These are phyloP conservation scores for Cyclostephanos invisitatus DNA, from an alignment of 108 stramenopile species.

Conservation along the genomic window DNA sequence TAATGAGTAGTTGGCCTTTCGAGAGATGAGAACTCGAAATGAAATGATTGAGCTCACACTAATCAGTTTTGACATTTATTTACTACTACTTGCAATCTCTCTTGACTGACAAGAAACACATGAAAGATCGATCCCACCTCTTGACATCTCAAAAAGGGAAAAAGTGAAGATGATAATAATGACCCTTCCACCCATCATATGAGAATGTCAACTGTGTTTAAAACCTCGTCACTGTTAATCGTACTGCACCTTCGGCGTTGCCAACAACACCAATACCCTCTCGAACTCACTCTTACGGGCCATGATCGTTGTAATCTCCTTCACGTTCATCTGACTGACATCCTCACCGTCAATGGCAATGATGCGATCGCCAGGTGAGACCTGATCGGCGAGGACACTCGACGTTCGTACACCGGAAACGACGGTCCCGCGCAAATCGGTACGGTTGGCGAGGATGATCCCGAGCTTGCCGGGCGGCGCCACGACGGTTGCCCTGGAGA, in stretches of 20 bases:
- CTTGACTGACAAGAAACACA: too few species aligned
- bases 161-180: too few species aligned
- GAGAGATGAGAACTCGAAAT: too few species aligned
- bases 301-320: slow-evolving; percentile 91
- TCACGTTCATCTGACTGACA: slow-evolving; percentile 87
- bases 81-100: too few species aligned
- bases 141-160: too few species aligned
- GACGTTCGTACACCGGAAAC: slow-evolving; percentile 87
- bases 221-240: slow-evolving; percentile 21
- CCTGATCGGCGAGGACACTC: slow-evolving; percentile 71
- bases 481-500: slow-evolving; percentile 67
- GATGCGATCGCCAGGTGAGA: slow-evolving; percentile 85
- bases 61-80: too few species aligned
- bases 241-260: slow-evolving; percentile 46
- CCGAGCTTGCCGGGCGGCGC: slow-evolving; percentile 90
- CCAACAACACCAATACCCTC: slow-evolving; percentile 70
- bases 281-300: slow-evolving; percentile 86
- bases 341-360: slow-evolving; percentile 91
- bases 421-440: slow-evolving; percentile 85
- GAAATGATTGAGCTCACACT: too few species aligned
- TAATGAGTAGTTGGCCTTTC: too few species aligned
- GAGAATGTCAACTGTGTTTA: neutral
- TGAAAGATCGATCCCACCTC: too few species aligned
- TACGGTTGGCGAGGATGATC: slow-evolving; percentile 89
- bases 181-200: too few species aligned